Base-by-base conservation (phyloP, 352 stramenopile genomes). In the Peronospora belbahrii region DNA sequence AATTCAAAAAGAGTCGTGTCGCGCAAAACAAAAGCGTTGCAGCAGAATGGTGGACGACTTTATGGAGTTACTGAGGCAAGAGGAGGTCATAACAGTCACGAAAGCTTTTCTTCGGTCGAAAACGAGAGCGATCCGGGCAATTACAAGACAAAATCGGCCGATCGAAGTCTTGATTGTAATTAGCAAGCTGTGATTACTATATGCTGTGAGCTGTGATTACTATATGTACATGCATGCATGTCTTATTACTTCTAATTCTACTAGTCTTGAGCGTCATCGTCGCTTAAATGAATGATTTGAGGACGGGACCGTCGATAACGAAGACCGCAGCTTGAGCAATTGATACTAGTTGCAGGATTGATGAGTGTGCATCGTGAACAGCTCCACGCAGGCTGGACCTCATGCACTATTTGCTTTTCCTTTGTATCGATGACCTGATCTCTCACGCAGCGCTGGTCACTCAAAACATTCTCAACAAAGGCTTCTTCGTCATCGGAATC, bases 301-400 rank as follows among this genome's bases (percentile, higher is more conserved):
- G 81, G 48, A 13, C 76, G 64, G 32, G 74, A 81, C 33, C 69
- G 68, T 2, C 76, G 72, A 43, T 85, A 87, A 13, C 76, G 74
- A 40, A 86, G 59, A 0, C 79, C 75, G 36, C 82, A 94, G 14
- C 79, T 75, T 43, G 54, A 60, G 40, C 82, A 94, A 23, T 63
- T 69, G 19, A 83, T 56, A 32, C 61, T 79, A 6, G 52, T 65
- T 18, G 62, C 41, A 11, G 73, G 63, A 38, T 94, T 94, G 35
- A 78, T 63, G 47, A 94, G 62, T 7, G 79, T 94, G 51, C 82
- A 94, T 27, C 82, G 73, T 32, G 54, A 73, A 45, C 82, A 94
- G 47, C 60, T 86, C 79, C 79, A 94, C 8, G 48, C 41, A 35
- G 39, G 33, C 15, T 38, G 28, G 40, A 52, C 27, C 11, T 59